These are phyloP conservation scores for Gonium pectorale DNA, from an alignment of 139 green algal species.

Conservation along the genomic window DNA sequence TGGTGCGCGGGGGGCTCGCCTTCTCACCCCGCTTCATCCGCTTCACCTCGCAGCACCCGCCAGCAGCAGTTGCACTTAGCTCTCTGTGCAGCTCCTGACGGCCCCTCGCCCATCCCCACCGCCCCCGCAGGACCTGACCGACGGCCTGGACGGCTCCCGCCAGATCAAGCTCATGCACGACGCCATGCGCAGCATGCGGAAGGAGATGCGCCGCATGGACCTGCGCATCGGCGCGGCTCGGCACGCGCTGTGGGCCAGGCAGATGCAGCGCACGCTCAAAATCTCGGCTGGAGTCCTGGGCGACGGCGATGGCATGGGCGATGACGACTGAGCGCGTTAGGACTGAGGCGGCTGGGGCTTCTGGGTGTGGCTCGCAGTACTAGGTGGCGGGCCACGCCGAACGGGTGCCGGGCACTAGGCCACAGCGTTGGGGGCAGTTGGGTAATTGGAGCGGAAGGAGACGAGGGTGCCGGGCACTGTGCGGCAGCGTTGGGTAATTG, in stretches of 20 bases:
- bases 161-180: slow-evolving; percentile 66
- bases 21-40: not conserved
- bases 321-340: no score
- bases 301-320: slow-evolving; percentile 17
- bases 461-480: no score
- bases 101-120: not conserved
- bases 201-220: slow-evolving; percentile 60
- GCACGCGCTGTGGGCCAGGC: slow-evolving; percentile 43
- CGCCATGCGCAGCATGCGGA: slow-evolving; percentile 43
- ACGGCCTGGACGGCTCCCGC: slow-evolving; percentile 38
- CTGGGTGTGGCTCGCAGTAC: no score
- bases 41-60: no score
- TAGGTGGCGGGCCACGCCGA: no score
- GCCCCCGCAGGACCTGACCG: slow-evolving; percentile 22
- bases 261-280: not conserved
- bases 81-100: not conserved
- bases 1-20: no score
- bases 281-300: not conserved
- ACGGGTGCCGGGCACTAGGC: no score
- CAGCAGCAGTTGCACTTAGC: no score
- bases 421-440: no score
- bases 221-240: slow-evolving; percentile 52
- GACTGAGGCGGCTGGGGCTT: no score
- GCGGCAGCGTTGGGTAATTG: no score
- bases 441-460: no score